A percentile compares a stretch with the other conserved stretches of the same genome.
phyloP scores from a whole-genome alignment of 306 rosid genomes.

The Delonix regia region DNA sequence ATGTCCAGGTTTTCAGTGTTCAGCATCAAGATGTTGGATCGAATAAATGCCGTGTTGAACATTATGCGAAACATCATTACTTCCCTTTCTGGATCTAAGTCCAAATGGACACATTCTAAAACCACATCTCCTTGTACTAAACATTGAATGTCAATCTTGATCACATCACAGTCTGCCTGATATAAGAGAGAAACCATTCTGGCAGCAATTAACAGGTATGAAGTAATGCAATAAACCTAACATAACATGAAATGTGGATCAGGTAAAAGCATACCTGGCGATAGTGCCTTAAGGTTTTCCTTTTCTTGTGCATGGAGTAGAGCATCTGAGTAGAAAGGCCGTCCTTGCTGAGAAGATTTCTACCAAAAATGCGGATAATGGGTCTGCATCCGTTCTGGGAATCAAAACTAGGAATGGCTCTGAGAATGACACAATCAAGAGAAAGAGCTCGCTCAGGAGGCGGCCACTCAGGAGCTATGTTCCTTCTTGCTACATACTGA shows the following conservation, averaged over 20 bases:
- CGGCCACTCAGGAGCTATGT: slow-evolving; percentile 86
- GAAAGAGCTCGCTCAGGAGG: slow-evolving; percentile 94
- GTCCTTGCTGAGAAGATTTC: slow-evolving; percentile 80
- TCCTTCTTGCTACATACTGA: slow-evolving; percentile 94
- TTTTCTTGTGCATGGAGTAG: slow-evolving; percentile 88
- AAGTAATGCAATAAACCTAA: slow-evolving; percentile 20
- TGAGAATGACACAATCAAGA: slow-evolving; percentile 83
- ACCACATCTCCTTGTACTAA: slow-evolving; percentile 99
- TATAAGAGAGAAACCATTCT: slow-evolving; percentile 38
- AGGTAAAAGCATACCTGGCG: slow-evolving; percentile 56
- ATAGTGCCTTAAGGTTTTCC: slow-evolving; percentile 69
- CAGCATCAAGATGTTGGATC: slow-evolving; percentile 90
- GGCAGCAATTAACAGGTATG: slow-evolving; percentile 29
- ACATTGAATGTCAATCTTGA: slow-evolving; percentile 95
- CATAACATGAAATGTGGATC: not conserved
- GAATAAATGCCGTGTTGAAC: slow-evolving; percentile 94
- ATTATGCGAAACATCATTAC: slow-evolving; percentile 97
- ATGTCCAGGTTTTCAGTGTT: slow-evolving; percentile 88
- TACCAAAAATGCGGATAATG: slow-evolving; percentile 80
- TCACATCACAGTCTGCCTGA: slow-evolving; percentile 97
- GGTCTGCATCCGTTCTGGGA: slow-evolving; percentile 88
- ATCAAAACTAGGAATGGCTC: slow-evolving; percentile 88
- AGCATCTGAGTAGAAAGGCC: slow-evolving; percentile 90
- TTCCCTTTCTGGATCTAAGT: slow-evolving; percentile 88
- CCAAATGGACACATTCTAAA: slow-evolving; percentile 94